These are phyloP conservation scores for Cinchona pubescens DNA, from an alignment of 257 asterid genomes.

Conservation along the genomic window DNA sequence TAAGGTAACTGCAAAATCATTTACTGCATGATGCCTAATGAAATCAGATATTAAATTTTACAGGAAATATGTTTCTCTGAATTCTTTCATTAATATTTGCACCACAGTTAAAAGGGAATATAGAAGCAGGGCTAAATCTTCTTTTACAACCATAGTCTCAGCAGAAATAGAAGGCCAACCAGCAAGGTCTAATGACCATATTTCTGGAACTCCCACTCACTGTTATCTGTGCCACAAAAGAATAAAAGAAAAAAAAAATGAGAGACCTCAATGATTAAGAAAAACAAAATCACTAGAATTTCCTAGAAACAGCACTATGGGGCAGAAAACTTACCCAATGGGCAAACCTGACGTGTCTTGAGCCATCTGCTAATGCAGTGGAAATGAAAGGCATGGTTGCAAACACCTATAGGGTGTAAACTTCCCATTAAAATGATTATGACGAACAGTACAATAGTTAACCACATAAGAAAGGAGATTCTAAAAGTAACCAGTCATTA, in stretches of 20 bases:
- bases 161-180: not conserved
- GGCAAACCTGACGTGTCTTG: constrained; percentile 98
- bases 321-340: constrained; percentile 56
- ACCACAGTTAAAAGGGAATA: not conserved
- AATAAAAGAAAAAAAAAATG: not conserved
- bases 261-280: not conserved
- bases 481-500: not conserved
- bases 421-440: not conserved
- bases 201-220: constrained; percentile 99
- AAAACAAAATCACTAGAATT: not conserved
- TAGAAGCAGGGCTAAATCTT: not conserved
- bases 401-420: constrained; percentile 54
- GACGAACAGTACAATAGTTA: not conserved
- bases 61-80: not conserved
- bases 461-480: not conserved
- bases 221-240: constrained; percentile 61
- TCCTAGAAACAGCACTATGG: too few relatives aligned
- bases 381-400: constrained; percentile 98
- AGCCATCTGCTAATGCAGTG: constrained; percentile 99
- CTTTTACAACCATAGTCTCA: not conserved
- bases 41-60: not conserved
- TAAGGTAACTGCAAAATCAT: not conserved
- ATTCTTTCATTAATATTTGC: not conserved
- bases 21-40: not conserved
- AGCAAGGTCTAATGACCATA: constrained; percentile 68